These are phyloP conservation scores for Morella rubra DNA, from an alignment of 306 rosid genomes.

Conservation along the genomic window DNA sequence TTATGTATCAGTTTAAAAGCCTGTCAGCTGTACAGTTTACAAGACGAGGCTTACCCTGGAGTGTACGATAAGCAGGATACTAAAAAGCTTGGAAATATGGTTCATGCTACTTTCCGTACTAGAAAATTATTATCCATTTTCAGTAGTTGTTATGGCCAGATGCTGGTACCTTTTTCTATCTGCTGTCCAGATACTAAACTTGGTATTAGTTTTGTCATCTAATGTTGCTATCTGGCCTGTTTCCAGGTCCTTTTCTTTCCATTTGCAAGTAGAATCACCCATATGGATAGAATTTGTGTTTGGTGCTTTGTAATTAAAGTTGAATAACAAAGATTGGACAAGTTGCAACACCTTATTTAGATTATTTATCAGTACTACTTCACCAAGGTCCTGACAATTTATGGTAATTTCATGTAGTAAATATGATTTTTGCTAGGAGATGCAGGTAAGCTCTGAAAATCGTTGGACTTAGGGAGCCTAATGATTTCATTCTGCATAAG, in stretches of 20 bases:
- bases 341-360: background rate
- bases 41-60: background rate
- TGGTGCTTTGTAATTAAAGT: background rate
- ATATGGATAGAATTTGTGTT: background rate
- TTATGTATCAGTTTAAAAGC: background rate
- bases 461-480: background rate
- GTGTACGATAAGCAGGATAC: background rate
- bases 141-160: background rate
- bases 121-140: background rate
- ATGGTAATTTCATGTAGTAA: background rate
- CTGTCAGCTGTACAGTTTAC: background rate
- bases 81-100: background rate
- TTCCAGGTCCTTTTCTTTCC: background rate
- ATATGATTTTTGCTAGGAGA: background rate
- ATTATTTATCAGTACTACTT: background rate
- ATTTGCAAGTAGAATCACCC: background rate
- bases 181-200: background rate
- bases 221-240: background rate
- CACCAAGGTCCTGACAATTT: background rate
- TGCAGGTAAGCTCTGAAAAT: background rate
- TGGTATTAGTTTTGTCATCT: conserved; percentile 7
- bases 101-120: background rate
- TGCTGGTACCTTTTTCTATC: background rate
- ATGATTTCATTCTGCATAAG: background rate
- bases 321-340: background rate